Percentiles rank a stretch among this genome's conserved stretches.
phyloP scores from a whole-genome alignment of 192 early-diverging fungal genomes.

The Phlyctochytrium planicorne region DNA sequence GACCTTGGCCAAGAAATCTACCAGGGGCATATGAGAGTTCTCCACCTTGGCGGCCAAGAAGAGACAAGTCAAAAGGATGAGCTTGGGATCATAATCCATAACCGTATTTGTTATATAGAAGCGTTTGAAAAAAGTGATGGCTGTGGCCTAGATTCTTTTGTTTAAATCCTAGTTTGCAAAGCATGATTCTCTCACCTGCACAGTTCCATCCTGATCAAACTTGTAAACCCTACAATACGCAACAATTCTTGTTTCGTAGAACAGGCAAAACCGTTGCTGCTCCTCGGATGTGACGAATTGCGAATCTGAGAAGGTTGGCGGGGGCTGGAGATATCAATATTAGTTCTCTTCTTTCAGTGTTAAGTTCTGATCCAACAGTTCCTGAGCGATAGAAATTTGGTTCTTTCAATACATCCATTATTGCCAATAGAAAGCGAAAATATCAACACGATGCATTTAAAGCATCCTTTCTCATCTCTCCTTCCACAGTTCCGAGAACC shows the following conservation, averaged over 20 bases:
- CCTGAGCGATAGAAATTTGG: no score
- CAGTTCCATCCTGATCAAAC: constrained; percentile 30
- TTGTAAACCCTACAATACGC: constrained; percentile 33
- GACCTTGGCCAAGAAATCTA: constrained; percentile 43
- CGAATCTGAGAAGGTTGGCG: constrained; percentile 8
- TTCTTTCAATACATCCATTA: no score
- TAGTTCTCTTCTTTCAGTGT: no score
- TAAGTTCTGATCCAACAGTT: no score
- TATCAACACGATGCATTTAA: no score
- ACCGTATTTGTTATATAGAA: constrained; percentile 48
- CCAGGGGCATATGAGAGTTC: constrained; percentile 29
- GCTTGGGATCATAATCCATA: constrained; percentile 51
- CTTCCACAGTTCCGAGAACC: no score
- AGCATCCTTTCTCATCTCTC: no score
- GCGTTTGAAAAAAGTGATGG: constrained; percentile 47
- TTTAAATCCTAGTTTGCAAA: constrained; percentile 1
- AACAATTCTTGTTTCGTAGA: constrained; percentile 36
- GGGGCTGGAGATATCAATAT: no score
- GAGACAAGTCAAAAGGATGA: constrained; percentile 45
- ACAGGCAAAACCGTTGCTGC: constrained; percentile 31
- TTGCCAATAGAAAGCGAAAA: not conserved
- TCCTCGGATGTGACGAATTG: constrained; percentile 40
- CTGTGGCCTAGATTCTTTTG: constrained; percentile 42
- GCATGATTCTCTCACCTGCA: constrained; percentile 30
- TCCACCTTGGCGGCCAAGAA: constrained; percentile 51